These are phyloP conservation scores for Flaveria floridana DNA, from an alignment of 140 eudicot genomes.

Conservation along the genomic window DNA sequence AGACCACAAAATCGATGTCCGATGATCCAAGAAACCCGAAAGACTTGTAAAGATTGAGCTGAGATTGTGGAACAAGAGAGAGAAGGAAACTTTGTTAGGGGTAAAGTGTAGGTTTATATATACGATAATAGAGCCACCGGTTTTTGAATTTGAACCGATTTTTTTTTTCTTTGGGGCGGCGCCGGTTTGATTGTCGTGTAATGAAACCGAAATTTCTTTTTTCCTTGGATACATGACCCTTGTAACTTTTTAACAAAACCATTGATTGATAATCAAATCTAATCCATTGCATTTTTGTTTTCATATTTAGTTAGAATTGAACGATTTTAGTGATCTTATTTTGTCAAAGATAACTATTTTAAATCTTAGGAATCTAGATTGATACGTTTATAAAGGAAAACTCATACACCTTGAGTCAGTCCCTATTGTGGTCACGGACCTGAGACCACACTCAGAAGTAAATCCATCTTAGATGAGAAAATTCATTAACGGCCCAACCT, in stretches of 20 bases:
- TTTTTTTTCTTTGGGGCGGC: not conserved
- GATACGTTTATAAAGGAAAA: no score
- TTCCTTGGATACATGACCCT: not conserved
- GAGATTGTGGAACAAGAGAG: conserved; percentile 10
- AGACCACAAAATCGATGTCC: not conserved
- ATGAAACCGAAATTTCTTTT: not conserved
- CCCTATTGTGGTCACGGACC: no score
- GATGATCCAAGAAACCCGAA: conserved; percentile 14
- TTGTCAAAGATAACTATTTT: no score
- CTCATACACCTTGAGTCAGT: no score
- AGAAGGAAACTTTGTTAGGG: conserved; percentile 16
- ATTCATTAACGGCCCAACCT: no score
- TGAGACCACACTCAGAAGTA: no score
- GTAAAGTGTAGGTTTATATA: conserved; percentile 4
- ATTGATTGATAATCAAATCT: not conserved
- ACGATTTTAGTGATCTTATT: no score
- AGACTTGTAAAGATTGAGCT: not conserved
- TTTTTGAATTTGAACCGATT: not conserved
- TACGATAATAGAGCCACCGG: conserved; percentile 6
- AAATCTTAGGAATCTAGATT: no score
- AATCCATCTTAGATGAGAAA: no score
- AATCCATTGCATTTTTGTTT: not conserved
- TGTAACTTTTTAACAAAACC: conserved; percentile 2
- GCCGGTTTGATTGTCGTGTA: conserved; percentile 15
- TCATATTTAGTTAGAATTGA: no score